Evolutionary conservation across 768 basidiomycete species (phyloP), one percentile per base, ranked within the genome.

Genomic region (Trametes cingulata): DNA sequence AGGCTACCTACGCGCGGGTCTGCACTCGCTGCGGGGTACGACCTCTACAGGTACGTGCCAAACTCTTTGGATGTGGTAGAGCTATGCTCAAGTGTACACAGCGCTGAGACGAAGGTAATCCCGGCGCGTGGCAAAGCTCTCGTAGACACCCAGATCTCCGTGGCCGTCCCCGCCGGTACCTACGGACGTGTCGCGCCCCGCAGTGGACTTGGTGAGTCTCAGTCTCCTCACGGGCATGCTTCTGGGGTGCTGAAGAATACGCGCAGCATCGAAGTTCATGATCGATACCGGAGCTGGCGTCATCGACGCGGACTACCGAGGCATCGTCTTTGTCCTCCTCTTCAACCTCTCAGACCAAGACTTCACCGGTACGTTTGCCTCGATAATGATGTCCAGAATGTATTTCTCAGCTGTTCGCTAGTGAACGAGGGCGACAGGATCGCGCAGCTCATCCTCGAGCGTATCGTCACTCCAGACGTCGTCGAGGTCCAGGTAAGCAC

Each of bases 271-370:
- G 15, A 99, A 99, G 71, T 95, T 93, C 73, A 94, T 93, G 86
- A 98, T 98, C 59, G 92, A 95, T 70, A 98, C 96, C 0, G 97
- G 97, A 1, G 97, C 97, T 12, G 97, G 96, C 20, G 97, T 99
- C 7, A 84, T 99, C 51, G 97, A 99, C 64, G 92, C 93, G 7
- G 97, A 99, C 73, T 98, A 99, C 74, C 82, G 97, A 53, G 97
- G 97, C 20, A 78, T 86, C 13, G 84, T 99, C 46, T 94, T 89
- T 69, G 92, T 98, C 36, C 79, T 99, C 27, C 80, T 99, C 43
- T 98, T 93, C 84, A 98, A 99, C 72, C 83, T 87, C 56, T 90
- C 90, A 0, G 93, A 97, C 72, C 79, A 84, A 59, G 93, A 98
- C 68, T 99, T 98, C 70, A 77, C 89, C 74, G 87, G 95, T 91